phyloP scores from a whole-genome alignment of 1,139 yeast species.

The Kazachstania sp. region DNA sequence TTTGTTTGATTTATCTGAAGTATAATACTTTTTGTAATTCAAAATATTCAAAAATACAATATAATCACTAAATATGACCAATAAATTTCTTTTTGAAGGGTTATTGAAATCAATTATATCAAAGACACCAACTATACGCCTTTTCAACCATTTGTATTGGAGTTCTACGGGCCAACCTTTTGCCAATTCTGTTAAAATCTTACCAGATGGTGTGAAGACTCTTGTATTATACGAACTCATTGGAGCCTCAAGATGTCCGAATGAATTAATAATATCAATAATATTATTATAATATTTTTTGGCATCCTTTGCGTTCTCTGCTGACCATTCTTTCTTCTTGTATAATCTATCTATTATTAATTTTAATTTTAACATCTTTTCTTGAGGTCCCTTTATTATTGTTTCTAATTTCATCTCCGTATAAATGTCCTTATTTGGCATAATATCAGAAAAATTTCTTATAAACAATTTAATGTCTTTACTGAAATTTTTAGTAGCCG shows the following conservation, averaged over 20 bases:
- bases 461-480: conserved; percentile 33
- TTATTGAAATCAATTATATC: conserved; percentile 42
- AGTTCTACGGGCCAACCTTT: conserved; percentile 79
- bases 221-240: conserved; percentile 47
- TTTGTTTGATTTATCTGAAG: conserved; percentile 33
- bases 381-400: conserved; percentile 54
- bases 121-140: conserved; percentile 77
- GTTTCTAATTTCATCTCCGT: conserved; percentile 57
- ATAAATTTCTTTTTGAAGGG: conserved; percentile 37
- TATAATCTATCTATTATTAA: conserved; percentile 54
- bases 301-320: conserved; percentile 29
- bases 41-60: conserved; percentile 52
- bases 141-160: conserved; percentile 79
- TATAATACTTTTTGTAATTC: conserved; percentile 20
- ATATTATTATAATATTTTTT: conserved; percentile 46
- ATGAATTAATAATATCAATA: conserved; percentile 66
- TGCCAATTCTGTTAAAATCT: conserved; percentile 74
- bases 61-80: conserved; percentile 75
- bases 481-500: conserved; percentile 61
- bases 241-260: conserved; percentile 47
- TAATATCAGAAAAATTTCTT: conserved; percentile 17
- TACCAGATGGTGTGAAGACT: conserved; percentile 86
- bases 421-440: conserved; percentile 33
- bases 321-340: conserved; percentile 33
- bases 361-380: conserved; percentile 64